Evolutionary conservation across 139 green algal genomes (phyloP), one percentile per base, ranked within the genome.

Genomic region (Chlamydomonas schloesseri): DNA sequence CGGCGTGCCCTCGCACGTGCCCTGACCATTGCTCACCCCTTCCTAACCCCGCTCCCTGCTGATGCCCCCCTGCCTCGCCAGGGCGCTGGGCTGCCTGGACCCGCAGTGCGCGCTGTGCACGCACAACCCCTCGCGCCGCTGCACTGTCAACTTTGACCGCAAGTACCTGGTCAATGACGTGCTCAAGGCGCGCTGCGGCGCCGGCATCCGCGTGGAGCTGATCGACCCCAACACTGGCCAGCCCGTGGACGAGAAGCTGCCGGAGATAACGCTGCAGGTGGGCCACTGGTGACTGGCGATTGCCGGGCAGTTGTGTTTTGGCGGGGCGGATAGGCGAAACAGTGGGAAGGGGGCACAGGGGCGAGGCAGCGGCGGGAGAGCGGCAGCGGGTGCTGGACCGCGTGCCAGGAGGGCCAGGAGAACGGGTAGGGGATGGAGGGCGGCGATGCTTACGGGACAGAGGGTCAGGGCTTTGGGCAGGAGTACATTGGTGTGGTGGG

Each of bases 141-240:
- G 95, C 91, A 92, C 91, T 20, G 92, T 97, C 53, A 97, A 97
- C 84, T 98, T 97, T 82, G 93, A 93, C 77, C 69, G 78, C 60
- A 95, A 95, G 89, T 98, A 98, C 82, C 90, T 98, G 29, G 96
- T 98, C 28, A 95, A 95, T 64, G 96, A 98, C 65, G 60, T 93
- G 34, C 92, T 98, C 46, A 95, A 95, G 80, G 93, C 82, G 6
- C 83, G 81, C 58, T 98, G 96, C 84, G 88, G 94, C 5, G 95
- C 96, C 1, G 88, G 89, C 82, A 98, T 98, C 79, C 89, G 96
- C 0, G 91, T 98, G 37, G 96, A 98, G 91, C 81, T 98, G 0
- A 92, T 98, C 28, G 96, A 98, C 83, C 81, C 90, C 1, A 67
- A 80, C 29, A 97, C 92, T 0, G 94, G 94, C 23, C 87, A 94